phyloP scores from a whole-genome alignment of 352 stramenopile species.

The Plasmopara halstedii region DNA sequence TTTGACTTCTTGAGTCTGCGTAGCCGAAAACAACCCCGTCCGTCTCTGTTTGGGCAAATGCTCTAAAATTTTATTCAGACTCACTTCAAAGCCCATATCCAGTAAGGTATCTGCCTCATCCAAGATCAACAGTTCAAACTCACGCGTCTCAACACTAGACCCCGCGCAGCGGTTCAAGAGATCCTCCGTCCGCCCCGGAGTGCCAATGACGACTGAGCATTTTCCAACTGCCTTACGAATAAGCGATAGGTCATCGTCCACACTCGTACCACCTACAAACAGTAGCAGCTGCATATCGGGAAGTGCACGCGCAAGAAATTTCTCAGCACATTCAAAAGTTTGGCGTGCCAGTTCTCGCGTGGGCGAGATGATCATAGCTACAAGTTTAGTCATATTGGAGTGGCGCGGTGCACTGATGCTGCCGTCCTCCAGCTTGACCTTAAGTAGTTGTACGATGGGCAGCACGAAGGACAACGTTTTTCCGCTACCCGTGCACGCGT shows the following conservation, averaged over 20 bases:
- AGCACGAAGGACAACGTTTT: constrained; percentile 95
- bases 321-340: constrained; percentile 66
- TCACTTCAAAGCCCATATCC: constrained; percentile 96
- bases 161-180: constrained; percentile 80
- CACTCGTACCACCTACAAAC: constrained; percentile 86
- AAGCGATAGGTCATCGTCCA: constrained; percentile 75
- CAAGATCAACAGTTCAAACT: constrained; percentile 97
- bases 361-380: constrained; percentile 82
- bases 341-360: constrained; percentile 85
- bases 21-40: constrained; percentile 90
- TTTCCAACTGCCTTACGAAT: constrained; percentile 51
- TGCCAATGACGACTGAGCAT: constrained; percentile 75
- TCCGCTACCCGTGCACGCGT: constrained; percentile 92
- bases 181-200: constrained; percentile 78
- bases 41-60: constrained; percentile 96
- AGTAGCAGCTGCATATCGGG: constrained; percentile 72
- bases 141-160: constrained; percentile 75
- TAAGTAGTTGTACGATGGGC: constrained; percentile 90
- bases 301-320: constrained; percentile 59
- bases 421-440: constrained; percentile 48
- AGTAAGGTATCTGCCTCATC: constrained; percentile 99
- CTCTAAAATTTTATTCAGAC: constrained; percentile 92
- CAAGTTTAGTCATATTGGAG: constrained; percentile 48
- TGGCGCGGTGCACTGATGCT: constrained; percentile 50
- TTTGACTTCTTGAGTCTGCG: constrained; percentile 93